These are phyloP conservation scores for Colletotrichum gigasporum DNA, from an alignment of 2,329 filamentous ascomycete genomes.

Conservation along the genomic window DNA sequence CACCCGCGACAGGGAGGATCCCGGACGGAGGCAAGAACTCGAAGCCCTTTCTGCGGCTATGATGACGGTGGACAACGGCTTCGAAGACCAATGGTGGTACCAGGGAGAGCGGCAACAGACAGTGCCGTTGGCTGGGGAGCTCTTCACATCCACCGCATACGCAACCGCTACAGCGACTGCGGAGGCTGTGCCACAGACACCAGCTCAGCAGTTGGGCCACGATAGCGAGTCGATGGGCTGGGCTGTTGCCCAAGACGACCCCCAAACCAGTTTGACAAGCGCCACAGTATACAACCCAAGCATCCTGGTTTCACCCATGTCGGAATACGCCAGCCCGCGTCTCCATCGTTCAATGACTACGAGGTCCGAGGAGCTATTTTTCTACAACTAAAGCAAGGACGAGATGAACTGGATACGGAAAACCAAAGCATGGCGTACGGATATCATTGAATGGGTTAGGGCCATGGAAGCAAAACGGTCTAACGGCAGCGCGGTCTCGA, in stretches of 20 bases:
- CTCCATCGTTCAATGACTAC: constrained; percentile 49
- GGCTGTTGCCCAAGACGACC: constrained; percentile 33
- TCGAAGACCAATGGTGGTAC: constrained; percentile 68
- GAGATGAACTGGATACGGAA: background rate
- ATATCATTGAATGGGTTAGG: background rate
- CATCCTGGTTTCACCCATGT: constrained; percentile 49
- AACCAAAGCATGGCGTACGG: background rate
- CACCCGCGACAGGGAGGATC: constrained; percentile 15
- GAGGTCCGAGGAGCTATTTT: constrained; percentile 53
- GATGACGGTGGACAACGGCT: constrained; percentile 67
- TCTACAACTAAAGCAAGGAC: constrained; percentile 23
- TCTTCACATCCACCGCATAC: constrained; percentile 33
- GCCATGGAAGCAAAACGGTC: background rate
- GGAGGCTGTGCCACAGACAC: constrained; percentile 1
- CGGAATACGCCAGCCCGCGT: constrained; percentile 38
- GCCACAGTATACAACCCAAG: constrained; percentile 16
- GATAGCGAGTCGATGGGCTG: constrained; percentile 38
- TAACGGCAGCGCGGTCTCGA: background rate
- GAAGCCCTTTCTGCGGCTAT: constrained; percentile 61
- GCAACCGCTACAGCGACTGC: background rate
- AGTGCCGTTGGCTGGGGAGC: constrained; percentile 36
- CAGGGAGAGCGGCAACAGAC: constrained; percentile 48
- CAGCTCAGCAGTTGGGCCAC: background rate
- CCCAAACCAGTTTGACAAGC: constrained; percentile 25
- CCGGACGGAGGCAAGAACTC: constrained; percentile 44